These are phyloP conservation scores for Phytophthora kernoviae DNA, from an alignment of 352 stramenopile species.

Conservation along the genomic window DNA sequence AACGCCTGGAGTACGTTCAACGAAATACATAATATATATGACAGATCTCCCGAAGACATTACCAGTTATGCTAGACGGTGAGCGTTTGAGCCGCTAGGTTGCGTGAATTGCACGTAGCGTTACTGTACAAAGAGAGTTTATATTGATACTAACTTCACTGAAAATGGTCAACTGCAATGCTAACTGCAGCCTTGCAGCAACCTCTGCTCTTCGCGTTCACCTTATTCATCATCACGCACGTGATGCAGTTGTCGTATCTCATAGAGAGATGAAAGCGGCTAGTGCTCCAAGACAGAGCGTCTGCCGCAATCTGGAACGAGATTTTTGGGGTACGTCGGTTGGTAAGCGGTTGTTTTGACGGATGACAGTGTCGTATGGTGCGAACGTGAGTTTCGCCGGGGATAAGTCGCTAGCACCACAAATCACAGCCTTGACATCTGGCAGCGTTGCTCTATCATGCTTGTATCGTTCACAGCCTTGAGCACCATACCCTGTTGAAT, in stretches of 20 bases:
- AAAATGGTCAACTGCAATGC: no score
- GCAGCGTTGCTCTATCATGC: slow-evolving; percentile 43
- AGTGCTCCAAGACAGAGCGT: slow-evolving; percentile 52
- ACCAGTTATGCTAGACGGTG: no score
- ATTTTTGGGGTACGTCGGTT: slow-evolving; percentile 1
- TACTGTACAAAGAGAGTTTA: no score
- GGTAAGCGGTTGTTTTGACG: not conserved
- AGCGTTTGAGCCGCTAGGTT: no score
- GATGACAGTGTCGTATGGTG: slow-evolving; percentile 17
- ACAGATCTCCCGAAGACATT: slow-evolving; percentile 7
- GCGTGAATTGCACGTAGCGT: no score
- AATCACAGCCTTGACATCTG: slow-evolving; percentile 34
- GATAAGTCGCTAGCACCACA: slow-evolving; percentile 20
- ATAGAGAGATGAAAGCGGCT: slow-evolving; percentile 39
- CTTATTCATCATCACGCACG: no score
- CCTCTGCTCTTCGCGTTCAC: no score
- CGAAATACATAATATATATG: no score
- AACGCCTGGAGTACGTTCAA: no score
- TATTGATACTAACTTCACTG: no score
- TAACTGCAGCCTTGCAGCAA: not conserved
- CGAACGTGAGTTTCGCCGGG: slow-evolving; percentile 39
- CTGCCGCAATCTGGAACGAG: slow-evolving; percentile 29
- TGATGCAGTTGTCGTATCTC: not conserved
- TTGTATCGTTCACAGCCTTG: slow-evolving; percentile 33
- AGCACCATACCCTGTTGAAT: slow-evolving; percentile 48